Percentiles rank a stretch among this genome's conserved stretches.
Conservation (phyloP, 2,329 filamentous ascomycete genomes). For the Arthrobotrys conoides region DNA sequence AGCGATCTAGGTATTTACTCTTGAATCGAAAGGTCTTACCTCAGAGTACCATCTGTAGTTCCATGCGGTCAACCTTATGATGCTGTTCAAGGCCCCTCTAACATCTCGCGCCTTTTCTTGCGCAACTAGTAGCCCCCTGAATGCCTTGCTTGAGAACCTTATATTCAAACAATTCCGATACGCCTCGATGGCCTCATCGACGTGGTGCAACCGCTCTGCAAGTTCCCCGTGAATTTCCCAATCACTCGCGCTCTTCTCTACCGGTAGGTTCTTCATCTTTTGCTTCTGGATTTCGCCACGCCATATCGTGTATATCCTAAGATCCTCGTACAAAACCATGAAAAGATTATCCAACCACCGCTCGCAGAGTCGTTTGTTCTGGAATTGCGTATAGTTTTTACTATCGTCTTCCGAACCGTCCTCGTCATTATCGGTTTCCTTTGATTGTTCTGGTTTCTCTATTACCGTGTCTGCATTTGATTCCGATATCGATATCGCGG, state of each 20-base stretch:
- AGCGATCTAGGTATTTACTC: constrained; percentile 36
- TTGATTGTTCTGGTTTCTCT: constrained; percentile 84
- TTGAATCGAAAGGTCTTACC: constrained; percentile 68
- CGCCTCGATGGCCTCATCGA: constrained; percentile 89
- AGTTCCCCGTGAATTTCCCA: constrained; percentile 98
- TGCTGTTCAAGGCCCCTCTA: constrained; percentile 82
- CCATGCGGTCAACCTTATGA: constrained; percentile 95
- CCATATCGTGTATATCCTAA: constrained; percentile 99
- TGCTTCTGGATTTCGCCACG: constrained; percentile 97
- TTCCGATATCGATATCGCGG: constrained; percentile 63
- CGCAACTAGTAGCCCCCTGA: constrained; percentile 84
- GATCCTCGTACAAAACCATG: constrained; percentile 96
- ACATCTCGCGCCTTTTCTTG: constrained; percentile 85
- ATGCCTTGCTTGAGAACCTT: constrained; percentile 92
- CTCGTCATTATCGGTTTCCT: constrained; percentile 71
- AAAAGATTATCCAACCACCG: constrained; percentile 98
- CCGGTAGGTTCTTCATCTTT: constrained; percentile 90
- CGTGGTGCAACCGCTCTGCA: constrained; percentile 91
- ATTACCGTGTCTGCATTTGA: constrained; percentile 69
- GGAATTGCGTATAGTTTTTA: constrained; percentile 86
- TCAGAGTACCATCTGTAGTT: constrained; percentile 99
- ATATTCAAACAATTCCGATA: constrained; percentile 89
- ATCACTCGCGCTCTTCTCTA: constrained; percentile 96
- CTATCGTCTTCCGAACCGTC: constrained; percentile 69
- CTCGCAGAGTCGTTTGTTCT: constrained; percentile 97